phyloP scores from a whole-genome alignment of 2,329 filamentous ascomycete species.

The Fusarium sp. region DNA sequence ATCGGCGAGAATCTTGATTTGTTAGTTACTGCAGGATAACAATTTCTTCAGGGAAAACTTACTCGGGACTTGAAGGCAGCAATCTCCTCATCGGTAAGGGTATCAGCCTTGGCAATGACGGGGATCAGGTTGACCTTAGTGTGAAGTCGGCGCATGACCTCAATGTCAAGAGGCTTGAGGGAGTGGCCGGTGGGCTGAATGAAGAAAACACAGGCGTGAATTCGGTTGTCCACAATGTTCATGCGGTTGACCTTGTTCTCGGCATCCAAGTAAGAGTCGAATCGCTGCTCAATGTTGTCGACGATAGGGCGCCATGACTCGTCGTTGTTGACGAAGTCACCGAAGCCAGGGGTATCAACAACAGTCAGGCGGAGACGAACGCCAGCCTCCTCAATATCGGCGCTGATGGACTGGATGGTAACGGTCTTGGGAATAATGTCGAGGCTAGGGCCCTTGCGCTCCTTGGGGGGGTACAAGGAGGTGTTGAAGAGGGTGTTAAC shows the following conservation, averaged over 20 bases:
- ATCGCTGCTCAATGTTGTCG: constrained; percentile 99
- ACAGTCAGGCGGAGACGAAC: constrained; percentile 96
- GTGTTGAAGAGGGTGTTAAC: constrained; percentile 99
- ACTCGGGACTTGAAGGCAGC: constrained; percentile 95
- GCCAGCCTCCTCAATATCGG: constrained; percentile 98
- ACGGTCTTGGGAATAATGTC: constrained; percentile 99
- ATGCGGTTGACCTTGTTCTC: constrained; percentile 99
- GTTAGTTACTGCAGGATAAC: constrained; percentile 26
- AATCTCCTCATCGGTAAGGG: constrained; percentile 97
- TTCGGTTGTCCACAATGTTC: constrained; percentile 99
- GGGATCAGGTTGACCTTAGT: constrained; percentile 99
- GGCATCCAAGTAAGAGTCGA: constrained; percentile 97
- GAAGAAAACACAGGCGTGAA: constrained; percentile 99
- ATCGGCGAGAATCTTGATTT: constrained; percentile 86
- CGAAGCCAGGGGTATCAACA: constrained; percentile 97
- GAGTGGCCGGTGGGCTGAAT: constrained; percentile 99
- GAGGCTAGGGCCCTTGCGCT: constrained; percentile 96
- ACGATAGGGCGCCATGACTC: constrained; percentile 99
- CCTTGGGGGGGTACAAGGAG: constrained; percentile 97
- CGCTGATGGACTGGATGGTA: constrained; percentile 93
- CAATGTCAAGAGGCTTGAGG: constrained; percentile 97
- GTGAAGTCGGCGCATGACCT: constrained; percentile 99
- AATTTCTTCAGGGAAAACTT: constrained; percentile 59
- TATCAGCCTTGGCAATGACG: constrained; percentile 98
- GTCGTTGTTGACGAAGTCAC: constrained; percentile 99